Evolutionary conservation across 2,329 filamentous ascomycete genomes (phyloP), one percentile per base, ranked within the genome.

Genomic region (Orbilia javanica): DNA sequence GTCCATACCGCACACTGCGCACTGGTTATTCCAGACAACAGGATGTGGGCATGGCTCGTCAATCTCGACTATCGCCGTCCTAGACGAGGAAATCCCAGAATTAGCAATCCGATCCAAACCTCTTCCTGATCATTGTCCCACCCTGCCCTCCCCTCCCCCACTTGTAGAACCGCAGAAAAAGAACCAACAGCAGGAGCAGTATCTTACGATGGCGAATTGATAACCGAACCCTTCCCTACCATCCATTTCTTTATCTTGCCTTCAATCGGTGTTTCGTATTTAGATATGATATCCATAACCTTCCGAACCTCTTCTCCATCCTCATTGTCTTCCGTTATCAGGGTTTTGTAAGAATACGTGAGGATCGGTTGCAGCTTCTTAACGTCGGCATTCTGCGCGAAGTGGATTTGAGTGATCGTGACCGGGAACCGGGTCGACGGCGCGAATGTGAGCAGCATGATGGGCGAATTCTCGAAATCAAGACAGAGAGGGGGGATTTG

Each of bases 21-120:
- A 99, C 80, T 99, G 88, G 52, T 94, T 94, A 71, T 92, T 92
- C 83, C 93, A 97, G 84, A 98, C 95, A 46, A 97, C 88, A 82
- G 95, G 92, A 85, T 99, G 96, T 31, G 91, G 89, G 85, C 96
- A 99, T 71, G 92, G 90, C 86, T 99, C 96, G 82, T 97, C 92
- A 67, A 99, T 91, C 77, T 93, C 90, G 76, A 94, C 89, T 79
- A 91, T 84, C 22, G 86, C 85, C 36, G 87, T 84, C 27, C 88
- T 89, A 79, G 18, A 69, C 29, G 69, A 62, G 6, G 50, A 63
- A 67, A 53, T 22, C 25, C 20, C 8, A 39, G 29, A 66, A 55
- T 63, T 62, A 67, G 52, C 62, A 36, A 52, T 22, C 84, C 62
- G 29, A 52, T 22, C 84, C 83, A 81, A 25, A 25, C 18, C 63